phyloP scores from a whole-genome alignment of 2,329 filamentous ascomycete species.

The Penicillium sp. region DNA sequence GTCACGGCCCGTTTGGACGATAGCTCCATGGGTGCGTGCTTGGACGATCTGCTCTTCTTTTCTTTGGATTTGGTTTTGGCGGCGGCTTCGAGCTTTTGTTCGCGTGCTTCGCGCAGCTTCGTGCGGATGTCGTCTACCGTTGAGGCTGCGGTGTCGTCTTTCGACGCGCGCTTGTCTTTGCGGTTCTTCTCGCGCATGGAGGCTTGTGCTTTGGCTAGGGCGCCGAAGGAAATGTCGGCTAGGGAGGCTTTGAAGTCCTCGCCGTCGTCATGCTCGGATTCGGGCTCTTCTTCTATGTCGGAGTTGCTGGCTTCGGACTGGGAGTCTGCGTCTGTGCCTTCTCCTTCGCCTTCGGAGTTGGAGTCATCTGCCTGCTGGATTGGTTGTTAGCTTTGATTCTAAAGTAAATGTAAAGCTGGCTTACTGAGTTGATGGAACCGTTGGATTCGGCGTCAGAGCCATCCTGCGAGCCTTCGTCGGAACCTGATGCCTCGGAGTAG shows the following conservation, averaged over 20 bases:
- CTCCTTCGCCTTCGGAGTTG: neutral
- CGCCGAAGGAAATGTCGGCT: constrained; percentile 75
- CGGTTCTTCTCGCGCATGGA: constrained; percentile 51
- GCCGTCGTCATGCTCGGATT: constrained; percentile 31
- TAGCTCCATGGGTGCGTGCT: constrained; percentile 83
- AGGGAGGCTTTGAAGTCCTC: constrained; percentile 41
- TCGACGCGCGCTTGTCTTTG: constrained; percentile 17
- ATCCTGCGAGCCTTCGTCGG: constrained; percentile 20
- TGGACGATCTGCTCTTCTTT: constrained; percentile 58
- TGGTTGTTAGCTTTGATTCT: neutral
- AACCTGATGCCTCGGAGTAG: constrained; percentile 29
- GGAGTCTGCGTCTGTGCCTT: constrained; percentile 25
- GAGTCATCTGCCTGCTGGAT: constrained; percentile 4
- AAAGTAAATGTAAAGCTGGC: neutral
- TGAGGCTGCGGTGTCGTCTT: constrained; percentile 17
- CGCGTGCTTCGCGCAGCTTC: constrained; percentile 42
- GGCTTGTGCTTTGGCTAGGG: constrained; percentile 81
- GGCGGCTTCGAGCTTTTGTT: constrained; percentile 21
- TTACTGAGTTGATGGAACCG: constrained; percentile 20
- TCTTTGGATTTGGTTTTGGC: constrained; percentile 27
- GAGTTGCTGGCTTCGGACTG: constrained; percentile 41
- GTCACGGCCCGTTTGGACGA: constrained; percentile 81
- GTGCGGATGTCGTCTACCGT: constrained; percentile 39
- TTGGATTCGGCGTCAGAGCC: constrained; percentile 17
- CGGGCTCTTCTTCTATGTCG: constrained; percentile 28